phyloP scores from a whole-genome alignment of 2,329 filamentous ascomycete species.

The Xenoacremonium recifei region DNA sequence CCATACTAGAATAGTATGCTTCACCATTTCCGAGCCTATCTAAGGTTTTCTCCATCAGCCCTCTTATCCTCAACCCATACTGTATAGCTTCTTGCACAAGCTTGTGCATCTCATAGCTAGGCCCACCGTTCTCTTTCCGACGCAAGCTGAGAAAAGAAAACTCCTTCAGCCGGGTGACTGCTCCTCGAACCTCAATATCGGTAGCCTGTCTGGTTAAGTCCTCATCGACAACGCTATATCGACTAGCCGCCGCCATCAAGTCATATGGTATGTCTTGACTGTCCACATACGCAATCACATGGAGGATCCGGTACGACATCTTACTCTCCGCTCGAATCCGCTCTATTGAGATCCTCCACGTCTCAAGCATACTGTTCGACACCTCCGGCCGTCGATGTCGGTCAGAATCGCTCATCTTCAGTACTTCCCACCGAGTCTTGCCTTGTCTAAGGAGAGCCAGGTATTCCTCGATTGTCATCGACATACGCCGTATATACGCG shows the following conservation, averaged over 20 bases:
- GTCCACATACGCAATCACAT: background rate
- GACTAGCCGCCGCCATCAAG: slow-evolving; percentile 1
- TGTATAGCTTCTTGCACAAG: slow-evolving; percentile 28
- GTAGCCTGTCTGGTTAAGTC: background rate
- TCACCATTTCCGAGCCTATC: background rate
- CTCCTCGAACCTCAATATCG: slow-evolving; percentile 9
- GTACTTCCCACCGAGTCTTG: background rate
- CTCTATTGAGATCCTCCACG: background rate
- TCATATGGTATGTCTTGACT: background rate
- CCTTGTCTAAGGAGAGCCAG: background rate
- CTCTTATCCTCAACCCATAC: slow-evolving; percentile 11
- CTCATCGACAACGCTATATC: background rate
- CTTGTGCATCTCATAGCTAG: slow-evolving; percentile 30
- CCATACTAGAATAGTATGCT: slow-evolving; percentile 19
- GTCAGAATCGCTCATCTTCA: background rate
- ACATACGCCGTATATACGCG: background rate
- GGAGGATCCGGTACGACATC: background rate
- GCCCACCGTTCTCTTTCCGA: background rate
- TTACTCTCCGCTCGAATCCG: background rate
- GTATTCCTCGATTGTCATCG: background rate
- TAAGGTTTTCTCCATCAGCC: background rate
- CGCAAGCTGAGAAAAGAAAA: slow-evolving; percentile 31
- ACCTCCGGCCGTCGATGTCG: slow-evolving; percentile 1
- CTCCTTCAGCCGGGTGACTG: slow-evolving; percentile 27
- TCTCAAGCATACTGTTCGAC: slow-evolving; percentile 1